Percentiles rank a stretch among this genome's conserved stretches.
Conservation (phyloP, 2,329 filamentous ascomycete genomes). For the Pseudogymnoascus sp. region DNA sequence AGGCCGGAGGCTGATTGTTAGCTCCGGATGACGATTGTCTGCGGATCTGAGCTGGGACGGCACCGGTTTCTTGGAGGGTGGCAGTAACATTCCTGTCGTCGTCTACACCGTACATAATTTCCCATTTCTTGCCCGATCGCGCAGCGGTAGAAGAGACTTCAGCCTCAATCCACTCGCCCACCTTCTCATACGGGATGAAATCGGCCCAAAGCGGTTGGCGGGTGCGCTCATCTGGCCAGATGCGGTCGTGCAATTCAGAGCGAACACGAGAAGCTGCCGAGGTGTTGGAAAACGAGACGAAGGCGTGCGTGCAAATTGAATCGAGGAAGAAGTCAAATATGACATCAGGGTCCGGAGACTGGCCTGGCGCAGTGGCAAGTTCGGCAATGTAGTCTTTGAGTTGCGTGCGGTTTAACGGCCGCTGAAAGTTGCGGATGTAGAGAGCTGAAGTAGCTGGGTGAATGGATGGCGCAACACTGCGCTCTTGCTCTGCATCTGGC, state of each 20-base stretch:
- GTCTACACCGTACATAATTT: constrained; percentile 59
- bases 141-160: constrained; percentile 46
- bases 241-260: constrained; percentile 62
- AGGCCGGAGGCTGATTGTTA: background rate
- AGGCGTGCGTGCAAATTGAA: constrained; percentile 77
- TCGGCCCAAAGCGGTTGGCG: constrained; percentile 82
- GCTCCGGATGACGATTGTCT: background rate
- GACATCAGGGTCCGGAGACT: constrained; percentile 42
- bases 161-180: constrained; percentile 63
- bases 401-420: constrained; percentile 62
- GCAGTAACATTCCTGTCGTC: constrained; percentile 48
- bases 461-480: constrained; percentile 44
- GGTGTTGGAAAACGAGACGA: constrained; percentile 62
- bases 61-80: constrained; percentile 42
- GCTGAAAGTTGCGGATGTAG: constrained; percentile 87
- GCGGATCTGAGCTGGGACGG: constrained; percentile 13
- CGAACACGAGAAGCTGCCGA: constrained; percentile 70
- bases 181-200: constrained; percentile 70
- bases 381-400: constrained; percentile 62
- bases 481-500: constrained; percentile 21
- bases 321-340: constrained; percentile 72
- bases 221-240: constrained; percentile 82
- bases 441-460: constrained; percentile 69
- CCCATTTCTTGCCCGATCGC: constrained; percentile 49
- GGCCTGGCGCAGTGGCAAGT: constrained; percentile 54